Percentiles rank a stretch among this genome's conserved stretches.
Conservation (phyloP, 2,329 filamentous ascomycete species). For the Ploettnerulaceae sp. region DNA sequence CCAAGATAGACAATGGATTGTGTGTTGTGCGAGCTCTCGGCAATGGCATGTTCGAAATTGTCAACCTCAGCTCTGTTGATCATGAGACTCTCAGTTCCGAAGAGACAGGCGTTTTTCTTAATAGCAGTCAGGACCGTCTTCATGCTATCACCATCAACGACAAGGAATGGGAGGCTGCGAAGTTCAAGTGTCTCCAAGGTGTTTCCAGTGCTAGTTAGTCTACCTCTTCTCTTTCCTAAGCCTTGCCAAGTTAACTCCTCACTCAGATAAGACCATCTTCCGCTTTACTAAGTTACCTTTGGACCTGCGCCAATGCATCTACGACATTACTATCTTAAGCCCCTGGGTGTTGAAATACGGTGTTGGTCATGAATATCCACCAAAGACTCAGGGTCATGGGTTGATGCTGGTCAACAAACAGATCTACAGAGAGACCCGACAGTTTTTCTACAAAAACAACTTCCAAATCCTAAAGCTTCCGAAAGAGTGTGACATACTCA, state of each 20-base stretch:
- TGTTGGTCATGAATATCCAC: neutral
- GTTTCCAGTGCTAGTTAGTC: conserved; percentile 18
- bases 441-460: conserved; percentile 22
- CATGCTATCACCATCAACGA: conserved; percentile 8
- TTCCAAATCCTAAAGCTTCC: too few relatives aligned
- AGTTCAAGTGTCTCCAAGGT: conserved; percentile 13
- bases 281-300: conserved; percentile 19
- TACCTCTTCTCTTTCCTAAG: neutral
- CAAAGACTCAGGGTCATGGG: neutral
- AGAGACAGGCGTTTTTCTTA: conserved; percentile 16
- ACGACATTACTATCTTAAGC: conserved; percentile 18
- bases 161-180: conserved; percentile 12
- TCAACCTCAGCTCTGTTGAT: conserved; percentile 14
- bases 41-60: conserved; percentile 18
- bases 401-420: conserved; percentile 17
- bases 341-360: too few relatives aligned
- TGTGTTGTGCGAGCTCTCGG: conserved; percentile 19
- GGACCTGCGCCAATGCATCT: conserved; percentile 20
- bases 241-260: neutral
- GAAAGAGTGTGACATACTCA: too few relatives aligned
- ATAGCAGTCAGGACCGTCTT: conserved; percentile 1
- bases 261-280: conserved; percentile 15
- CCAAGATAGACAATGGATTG: conserved; percentile 18
- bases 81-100: conserved; percentile 14
- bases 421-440: conserved; percentile 14